Percentiles rank a stretch among this genome's conserved stretches.
Evolutionary conservation across 2,329 filamentous ascomycete species (phyloP).

Genomic region (Elsinoe arachidis): DNA sequence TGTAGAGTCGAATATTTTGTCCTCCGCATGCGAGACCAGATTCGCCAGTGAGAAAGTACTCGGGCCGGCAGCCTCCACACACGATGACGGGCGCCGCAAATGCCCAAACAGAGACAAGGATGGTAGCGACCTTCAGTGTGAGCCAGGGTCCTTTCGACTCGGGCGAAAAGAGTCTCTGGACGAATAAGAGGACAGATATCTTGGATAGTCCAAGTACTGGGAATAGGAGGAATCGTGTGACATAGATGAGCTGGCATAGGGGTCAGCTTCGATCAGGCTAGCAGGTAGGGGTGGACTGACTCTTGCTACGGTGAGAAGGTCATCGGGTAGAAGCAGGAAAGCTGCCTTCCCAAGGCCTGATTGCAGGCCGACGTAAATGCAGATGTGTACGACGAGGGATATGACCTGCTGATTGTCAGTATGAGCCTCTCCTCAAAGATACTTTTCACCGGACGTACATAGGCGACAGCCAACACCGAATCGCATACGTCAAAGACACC

Average conservation of each 20-base stretch:
- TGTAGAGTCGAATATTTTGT: background rate
- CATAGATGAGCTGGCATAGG: background rate
- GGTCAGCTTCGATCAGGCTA: background rate
- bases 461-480: background rate
- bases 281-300: background rate
- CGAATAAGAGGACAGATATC: slow-evolving; percentile 6
- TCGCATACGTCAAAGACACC: slow-evolving; percentile 9
- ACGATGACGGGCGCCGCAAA: slow-evolving; percentile 1
- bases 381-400: slow-evolving; percentile 6
- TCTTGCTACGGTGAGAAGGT: background rate
- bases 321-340: background rate
- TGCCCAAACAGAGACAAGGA: slow-evolving; percentile 1
- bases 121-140: background rate
- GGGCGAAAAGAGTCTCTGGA: slow-evolving; percentile 9
- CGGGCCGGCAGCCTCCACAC: background rate
- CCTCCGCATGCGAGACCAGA: background rate
- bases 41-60: background rate
- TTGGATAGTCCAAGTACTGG: slow-evolving; percentile 10
- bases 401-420: background rate
- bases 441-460: background rate
- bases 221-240: slow-evolving; percentile 1
- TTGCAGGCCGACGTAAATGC: slow-evolving; percentile 8
- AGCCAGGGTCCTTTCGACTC: slow-evolving; percentile 5
- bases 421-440: background rate
- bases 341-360: slow-evolving; percentile 1